phyloP scores from a whole-genome alignment of 2,329 filamentous ascomycete genomes.

The Cercospora sesami region DNA sequence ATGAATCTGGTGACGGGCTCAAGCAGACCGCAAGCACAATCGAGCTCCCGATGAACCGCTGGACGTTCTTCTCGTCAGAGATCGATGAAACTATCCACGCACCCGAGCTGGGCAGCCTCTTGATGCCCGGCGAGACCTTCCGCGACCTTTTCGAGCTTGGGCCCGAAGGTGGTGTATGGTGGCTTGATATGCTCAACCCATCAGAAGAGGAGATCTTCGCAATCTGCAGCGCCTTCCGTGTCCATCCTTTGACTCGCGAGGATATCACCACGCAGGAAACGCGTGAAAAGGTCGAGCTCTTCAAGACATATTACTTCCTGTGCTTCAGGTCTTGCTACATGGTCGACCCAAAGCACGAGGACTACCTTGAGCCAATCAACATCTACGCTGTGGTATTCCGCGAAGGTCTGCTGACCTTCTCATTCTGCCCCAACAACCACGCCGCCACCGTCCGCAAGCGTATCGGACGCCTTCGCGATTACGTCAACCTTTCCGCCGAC shows the following conservation, averaged over 20 bases:
- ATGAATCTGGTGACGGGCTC: conserved; percentile 34
- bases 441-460: conserved; percentile 85
- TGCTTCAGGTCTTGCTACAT: conserved; percentile 94
- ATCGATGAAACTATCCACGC: conserved; percentile 92
- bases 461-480: conserved; percentile 90
- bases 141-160: conserved; percentile 78
- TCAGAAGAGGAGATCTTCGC: conserved; percentile 83
- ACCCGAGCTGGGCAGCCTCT: conserved; percentile 79
- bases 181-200: conserved; percentile 90
- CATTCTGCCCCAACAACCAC: conserved; percentile 83
- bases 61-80: conserved; percentile 95
- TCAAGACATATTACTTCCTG: conserved; percentile 96
- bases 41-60: conserved; percentile 63
- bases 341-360: conserved; percentile 72
- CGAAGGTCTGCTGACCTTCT: conserved; percentile 92
- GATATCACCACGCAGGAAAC: conserved; percentile 95
- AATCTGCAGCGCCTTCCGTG: conserved; percentile 90
- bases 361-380: conserved; percentile 91
- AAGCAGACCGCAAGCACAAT: conserved; percentile 28
- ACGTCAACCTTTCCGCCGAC: conserved; percentile 89
- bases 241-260: conserved; percentile 93
- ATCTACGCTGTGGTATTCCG: conserved; percentile 96
- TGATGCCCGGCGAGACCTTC: conserved; percentile 86
- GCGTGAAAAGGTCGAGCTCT: conserved; percentile 97
- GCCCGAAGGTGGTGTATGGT: conserved; percentile 85